Evolutionary conservation across 78 protist genomes (phyloP).

Genomic region (Creolimax fragrantissima): DNA sequence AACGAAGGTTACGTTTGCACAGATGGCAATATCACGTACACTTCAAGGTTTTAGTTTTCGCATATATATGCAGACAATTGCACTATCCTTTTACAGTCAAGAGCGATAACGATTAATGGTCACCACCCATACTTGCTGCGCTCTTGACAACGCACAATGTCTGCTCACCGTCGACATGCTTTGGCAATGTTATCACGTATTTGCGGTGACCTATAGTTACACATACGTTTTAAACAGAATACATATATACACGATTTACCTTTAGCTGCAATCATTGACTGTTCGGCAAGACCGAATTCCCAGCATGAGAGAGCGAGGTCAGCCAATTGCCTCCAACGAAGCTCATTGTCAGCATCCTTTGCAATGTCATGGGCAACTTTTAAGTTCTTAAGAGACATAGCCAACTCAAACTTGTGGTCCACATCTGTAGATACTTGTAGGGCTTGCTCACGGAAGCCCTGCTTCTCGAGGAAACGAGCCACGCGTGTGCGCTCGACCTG

Average conservation of each 20-base stretch:
- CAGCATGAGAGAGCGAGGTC: slow-evolving; percentile 64
- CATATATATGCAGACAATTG: too few relatives aligned
- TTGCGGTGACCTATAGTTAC: too few relatives aligned
- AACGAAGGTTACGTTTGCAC: too few relatives aligned
- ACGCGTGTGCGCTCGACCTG: slow-evolving; percentile 52
- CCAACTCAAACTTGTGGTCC: slow-evolving; percentile 87
- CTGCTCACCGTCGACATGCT: too few relatives aligned
- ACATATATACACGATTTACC: not conserved
- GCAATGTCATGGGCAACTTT: slow-evolving; percentile 63
- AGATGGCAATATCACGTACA: too few relatives aligned
- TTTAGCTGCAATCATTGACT: not conserved
- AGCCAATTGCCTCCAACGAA: slow-evolving; percentile 71
- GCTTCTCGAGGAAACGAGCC: slow-evolving; percentile 75
- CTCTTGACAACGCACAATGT: too few relatives aligned
- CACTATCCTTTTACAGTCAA: too few relatives aligned
- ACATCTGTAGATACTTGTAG: slow-evolving; percentile 72
- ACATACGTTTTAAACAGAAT: too few relatives aligned
- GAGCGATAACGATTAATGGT: too few relatives aligned
- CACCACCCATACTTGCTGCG: too few relatives aligned
- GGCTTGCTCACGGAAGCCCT: slow-evolving; percentile 61
- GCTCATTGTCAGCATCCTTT: slow-evolving; percentile 36
- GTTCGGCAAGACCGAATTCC: not conserved
- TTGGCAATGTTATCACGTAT: too few relatives aligned
- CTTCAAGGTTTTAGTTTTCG: too few relatives aligned
- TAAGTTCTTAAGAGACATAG: slow-evolving; percentile 67